Percentiles rank a stretch among this genome's conserved stretches.
phyloP scores from a whole-genome alignment of 345 rosid genomes.

The Raphanus raphanistrum region DNA sequence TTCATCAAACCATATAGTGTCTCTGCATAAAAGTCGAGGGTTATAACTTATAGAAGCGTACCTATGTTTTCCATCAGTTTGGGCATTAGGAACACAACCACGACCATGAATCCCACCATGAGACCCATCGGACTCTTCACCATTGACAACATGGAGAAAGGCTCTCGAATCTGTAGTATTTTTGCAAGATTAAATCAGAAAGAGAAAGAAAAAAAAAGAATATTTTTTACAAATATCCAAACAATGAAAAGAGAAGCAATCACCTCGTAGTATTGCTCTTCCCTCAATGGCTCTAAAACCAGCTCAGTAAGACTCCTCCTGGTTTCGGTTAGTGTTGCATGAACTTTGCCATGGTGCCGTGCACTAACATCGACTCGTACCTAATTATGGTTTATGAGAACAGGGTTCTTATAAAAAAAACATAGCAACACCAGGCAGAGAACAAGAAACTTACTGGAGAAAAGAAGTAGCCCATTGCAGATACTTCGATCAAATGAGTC shows the following conservation, averaged over 20 bases:
- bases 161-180: conserved; percentile 74
- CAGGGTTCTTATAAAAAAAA: background rate
- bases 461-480: conserved; percentile 80
- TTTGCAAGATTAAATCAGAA: conserved; percentile 11
- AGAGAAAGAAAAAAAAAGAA: background rate
- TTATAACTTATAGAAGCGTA: conserved; percentile 27
- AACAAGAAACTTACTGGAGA: conserved; percentile 66
- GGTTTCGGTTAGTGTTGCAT: conserved; percentile 90
- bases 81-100: conserved; percentile 93
- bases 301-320: conserved; percentile 82
- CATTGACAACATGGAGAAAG: conserved; percentile 75
- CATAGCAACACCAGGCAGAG: background rate
- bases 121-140: conserved; percentile 99
- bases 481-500: conserved; percentile 93
- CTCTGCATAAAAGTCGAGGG: background rate
- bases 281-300: conserved; percentile 78
- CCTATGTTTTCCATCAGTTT: conserved; percentile 95
- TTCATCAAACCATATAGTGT: background rate
- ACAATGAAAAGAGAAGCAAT: conserved; percentile 21
- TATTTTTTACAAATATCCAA: background rate
- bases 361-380: conserved; percentile 98
- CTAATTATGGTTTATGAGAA: conserved; percentile 42
- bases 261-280: conserved; percentile 92
- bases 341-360: conserved; percentile 90
- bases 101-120: conserved; percentile 95